Evolutionary conservation across 2,329 filamentous ascomycete species (phyloP).

Genomic region (Microsporum audouinii): DNA sequence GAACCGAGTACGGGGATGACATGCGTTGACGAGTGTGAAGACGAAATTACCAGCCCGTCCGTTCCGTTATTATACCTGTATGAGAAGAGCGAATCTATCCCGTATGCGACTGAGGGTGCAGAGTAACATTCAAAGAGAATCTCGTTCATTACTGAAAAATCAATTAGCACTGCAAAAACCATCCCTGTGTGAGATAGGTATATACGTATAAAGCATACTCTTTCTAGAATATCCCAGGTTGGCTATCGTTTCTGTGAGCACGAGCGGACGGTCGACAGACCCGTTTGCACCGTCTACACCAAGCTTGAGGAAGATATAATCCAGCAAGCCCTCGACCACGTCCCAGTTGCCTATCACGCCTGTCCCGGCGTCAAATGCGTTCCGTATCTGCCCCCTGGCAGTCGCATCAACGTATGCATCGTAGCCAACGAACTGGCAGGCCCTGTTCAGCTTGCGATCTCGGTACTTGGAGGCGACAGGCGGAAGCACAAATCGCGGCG

Average conservation of each 20-base stretch:
- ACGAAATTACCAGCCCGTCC: constrained; percentile 80
- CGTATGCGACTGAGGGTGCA: constrained; percentile 80
- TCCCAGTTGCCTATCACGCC: constrained; percentile 97
- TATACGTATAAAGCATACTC: constrained; percentile 45
- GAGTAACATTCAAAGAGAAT: constrained; percentile 94
- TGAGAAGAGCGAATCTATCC: constrained; percentile 92
- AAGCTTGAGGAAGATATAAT: constrained; percentile 90
- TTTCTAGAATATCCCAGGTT: constrained; percentile 81
- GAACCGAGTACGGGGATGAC: constrained; percentile 84
- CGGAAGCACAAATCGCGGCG: constrained; percentile 68
- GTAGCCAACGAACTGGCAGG: constrained; percentile 80
- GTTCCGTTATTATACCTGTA: constrained; percentile 83
- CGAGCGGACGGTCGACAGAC: constrained; percentile 69
- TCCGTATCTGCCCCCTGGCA: constrained; percentile 76
- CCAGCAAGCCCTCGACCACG: constrained; percentile 84
- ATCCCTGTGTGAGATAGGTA: no score
- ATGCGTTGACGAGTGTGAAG: constrained; percentile 87
- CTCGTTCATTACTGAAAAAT: constrained; percentile 72
- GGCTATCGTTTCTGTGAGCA: constrained; percentile 92
- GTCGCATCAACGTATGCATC: constrained; percentile 94
- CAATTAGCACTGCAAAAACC: no score
- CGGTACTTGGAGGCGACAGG: constrained; percentile 92
- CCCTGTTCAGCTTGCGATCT: constrained; percentile 84
- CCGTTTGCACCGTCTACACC: constrained; percentile 65
- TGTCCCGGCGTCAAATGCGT: constrained; percentile 80